phyloP scores from a whole-genome alignment of 495 filamentous ascomycete genomes.

The Niebla homalea region DNA sequence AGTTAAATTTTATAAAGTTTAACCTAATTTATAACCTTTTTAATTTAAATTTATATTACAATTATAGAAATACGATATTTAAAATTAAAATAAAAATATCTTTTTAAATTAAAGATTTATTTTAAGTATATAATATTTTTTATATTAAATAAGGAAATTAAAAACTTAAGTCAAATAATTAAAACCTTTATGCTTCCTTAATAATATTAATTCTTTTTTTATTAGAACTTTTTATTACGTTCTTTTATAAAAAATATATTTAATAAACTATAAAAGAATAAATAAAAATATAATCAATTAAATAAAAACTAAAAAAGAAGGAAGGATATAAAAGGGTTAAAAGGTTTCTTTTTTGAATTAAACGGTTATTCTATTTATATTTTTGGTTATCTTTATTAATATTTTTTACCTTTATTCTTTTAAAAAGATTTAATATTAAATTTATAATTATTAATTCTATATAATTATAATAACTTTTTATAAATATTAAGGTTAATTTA shows the following conservation, averaged over 20 bases:
- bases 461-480: no score
- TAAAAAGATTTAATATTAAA: no score
- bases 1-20: background rate
- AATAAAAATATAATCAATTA: no score
- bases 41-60: no score
- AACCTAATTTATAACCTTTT: no score
- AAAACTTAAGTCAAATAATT: background rate
- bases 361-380: background rate
- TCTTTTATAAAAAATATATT: background rate
- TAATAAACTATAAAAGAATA: background rate
- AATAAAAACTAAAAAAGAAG: background rate
- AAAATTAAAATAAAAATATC: background rate
- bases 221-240: background rate
- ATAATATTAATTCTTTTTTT: background rate
- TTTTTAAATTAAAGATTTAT: background rate
- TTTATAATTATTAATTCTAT: background rate
- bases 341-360: no score
- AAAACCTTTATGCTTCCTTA: background rate
- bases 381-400: background rate
- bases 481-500: no score
- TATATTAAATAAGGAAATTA: no score
- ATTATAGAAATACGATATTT: no score
- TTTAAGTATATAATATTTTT: background rate
- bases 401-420: background rate
- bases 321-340: background rate